phyloP scores from a whole-genome alignment of 768 basidiomycete genomes.

The Albatrellus ellisii region DNA sequence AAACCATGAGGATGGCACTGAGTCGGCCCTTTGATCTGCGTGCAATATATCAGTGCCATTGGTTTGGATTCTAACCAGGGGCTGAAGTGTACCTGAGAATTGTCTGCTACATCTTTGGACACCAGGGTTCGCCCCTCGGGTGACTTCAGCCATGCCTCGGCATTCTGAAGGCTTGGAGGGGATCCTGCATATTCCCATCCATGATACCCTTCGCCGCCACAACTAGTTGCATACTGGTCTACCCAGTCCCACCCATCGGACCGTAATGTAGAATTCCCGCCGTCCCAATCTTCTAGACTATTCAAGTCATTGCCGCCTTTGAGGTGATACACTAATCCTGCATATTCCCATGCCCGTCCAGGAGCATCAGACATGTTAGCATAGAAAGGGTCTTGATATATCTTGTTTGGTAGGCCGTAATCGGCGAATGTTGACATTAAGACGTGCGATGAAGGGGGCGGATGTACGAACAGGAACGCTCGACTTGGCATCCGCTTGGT shows the following conservation, averaged over 20 bases:
- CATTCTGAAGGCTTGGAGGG: constrained; percentile 50
- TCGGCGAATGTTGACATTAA: constrained; percentile 31
- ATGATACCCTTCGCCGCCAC: constrained; percentile 22
- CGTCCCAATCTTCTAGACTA: constrained; percentile 48
- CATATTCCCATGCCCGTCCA: constrained; percentile 58
- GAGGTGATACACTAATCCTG: constrained; percentile 60
- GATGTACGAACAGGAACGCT: constrained; percentile 31
- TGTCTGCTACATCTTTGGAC: no score
- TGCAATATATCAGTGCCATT: background rate
- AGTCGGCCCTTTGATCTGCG: constrained; percentile 61
- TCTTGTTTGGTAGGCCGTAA: constrained; percentile 37
- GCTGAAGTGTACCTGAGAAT: constrained; percentile 8
- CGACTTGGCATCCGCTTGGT: constrained; percentile 19
- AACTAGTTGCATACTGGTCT: constrained; percentile 4
- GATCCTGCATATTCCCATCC: constrained; percentile 76
- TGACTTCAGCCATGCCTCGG: constrained; percentile 38
- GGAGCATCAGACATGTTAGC: constrained; percentile 62
- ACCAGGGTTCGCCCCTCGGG: constrained; percentile 15
- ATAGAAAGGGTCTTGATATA: constrained; percentile 76
- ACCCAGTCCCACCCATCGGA: background rate
- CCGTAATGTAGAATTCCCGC: background rate
- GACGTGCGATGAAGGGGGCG: constrained; percentile 37
- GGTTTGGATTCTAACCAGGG: constrained; percentile 39
- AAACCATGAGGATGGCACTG: constrained; percentile 60
- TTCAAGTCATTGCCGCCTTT: constrained; percentile 48